Evolutionary conservation across 2,329 filamentous ascomycete species (phyloP).

Genomic region (Sclerotinia minor): DNA sequence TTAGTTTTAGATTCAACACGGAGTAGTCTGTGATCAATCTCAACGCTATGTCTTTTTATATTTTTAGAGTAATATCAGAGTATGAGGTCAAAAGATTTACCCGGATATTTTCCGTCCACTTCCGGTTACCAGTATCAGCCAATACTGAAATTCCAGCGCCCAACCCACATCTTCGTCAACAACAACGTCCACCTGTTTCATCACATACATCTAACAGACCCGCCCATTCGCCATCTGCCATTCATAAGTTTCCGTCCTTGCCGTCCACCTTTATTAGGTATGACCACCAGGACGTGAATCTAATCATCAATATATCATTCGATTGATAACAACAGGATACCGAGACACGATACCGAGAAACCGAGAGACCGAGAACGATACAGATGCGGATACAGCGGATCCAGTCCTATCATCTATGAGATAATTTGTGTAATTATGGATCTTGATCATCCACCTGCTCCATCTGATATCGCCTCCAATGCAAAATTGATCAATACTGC

Average conservation of each 20-base stretch:
- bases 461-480: neutral
- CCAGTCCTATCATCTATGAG: neutral
- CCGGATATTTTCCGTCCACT: conserved; percentile 13
- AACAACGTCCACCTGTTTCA: neutral
- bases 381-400: too few relatives aligned
- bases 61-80: too few relatives aligned
- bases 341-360: neutral
- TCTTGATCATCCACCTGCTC: neutral
- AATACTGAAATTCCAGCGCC: neutral
- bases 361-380: conserved; percentile 1
- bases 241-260: neutral
- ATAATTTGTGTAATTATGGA: conserved; percentile 6
- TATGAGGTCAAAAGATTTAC: neutral
- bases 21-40: too few relatives aligned
- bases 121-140: neutral
- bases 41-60: too few relatives aligned
- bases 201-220: neutral
- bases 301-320: neutral
- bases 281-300: neutral
- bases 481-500: neutral
- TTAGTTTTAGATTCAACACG: too few relatives aligned
- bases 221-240: neutral
- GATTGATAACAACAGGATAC: neutral
- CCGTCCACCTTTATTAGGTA: conserved; percentile 12
- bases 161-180: neutral